Conservation (phyloP, 108 stramenopile genomes). For the Conticribra guillardii region DNA sequence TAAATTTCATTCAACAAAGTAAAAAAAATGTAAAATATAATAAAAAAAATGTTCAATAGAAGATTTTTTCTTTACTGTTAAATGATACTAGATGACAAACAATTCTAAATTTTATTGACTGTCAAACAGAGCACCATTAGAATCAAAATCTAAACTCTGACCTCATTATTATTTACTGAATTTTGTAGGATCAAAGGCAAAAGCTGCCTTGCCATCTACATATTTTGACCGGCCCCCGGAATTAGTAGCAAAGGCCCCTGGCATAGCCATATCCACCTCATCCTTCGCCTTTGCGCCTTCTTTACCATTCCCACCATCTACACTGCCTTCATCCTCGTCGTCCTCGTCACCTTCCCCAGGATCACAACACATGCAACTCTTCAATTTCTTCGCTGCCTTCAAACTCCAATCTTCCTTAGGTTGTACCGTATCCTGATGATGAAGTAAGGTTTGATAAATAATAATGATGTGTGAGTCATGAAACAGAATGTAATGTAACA, state of each 20-base stretch:
- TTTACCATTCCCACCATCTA: constrained; percentile 32
- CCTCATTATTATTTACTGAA: constrained; percentile 25
- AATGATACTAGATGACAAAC: too few relatives aligned
- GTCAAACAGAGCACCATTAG: too few relatives aligned
- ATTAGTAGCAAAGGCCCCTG: constrained; percentile 4
- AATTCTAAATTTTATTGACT: too few relatives aligned
- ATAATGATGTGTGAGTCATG: too few relatives aligned
- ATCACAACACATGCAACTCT: constrained; percentile 49
- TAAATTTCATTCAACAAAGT: too few relatives aligned
- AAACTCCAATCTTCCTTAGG: constrained; percentile 80
- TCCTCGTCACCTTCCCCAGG: constrained; percentile 59
- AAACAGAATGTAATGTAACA: too few relatives aligned
- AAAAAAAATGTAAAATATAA: too few relatives aligned
- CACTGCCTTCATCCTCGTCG: constrained; percentile 51
- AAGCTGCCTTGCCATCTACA: constrained; percentile 44
- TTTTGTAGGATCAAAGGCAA: constrained; percentile 49
- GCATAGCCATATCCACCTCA: constrained; percentile 7
- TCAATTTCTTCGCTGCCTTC: constrained; percentile 64
- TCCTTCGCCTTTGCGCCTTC: constrained; percentile 13
- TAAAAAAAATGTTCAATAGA: too few relatives aligned
- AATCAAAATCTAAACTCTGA: too few relatives aligned
- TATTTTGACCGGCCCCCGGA: constrained; percentile 33
- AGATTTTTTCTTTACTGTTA: too few relatives aligned
- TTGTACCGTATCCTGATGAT: constrained; percentile 85
- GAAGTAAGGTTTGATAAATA: too few relatives aligned